Percentiles rank a stretch among this genome's conserved stretches.
Evolutionary conservation across 2,329 filamentous ascomycete species (phyloP).

Genomic region (Beauveria sp.): DNA sequence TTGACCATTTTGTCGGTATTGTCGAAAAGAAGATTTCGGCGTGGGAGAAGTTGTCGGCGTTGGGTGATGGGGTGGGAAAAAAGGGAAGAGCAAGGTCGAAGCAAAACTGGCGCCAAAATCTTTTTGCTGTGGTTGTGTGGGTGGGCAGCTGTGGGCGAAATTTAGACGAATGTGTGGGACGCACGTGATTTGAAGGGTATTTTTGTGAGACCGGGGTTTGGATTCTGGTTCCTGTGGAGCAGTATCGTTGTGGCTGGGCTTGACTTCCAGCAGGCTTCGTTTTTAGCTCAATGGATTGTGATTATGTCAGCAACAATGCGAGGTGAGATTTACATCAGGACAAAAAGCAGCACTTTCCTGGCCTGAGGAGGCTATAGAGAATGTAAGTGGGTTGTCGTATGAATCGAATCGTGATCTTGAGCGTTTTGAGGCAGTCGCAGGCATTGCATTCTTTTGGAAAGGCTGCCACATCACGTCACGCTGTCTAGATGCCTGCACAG

Average conservation of each 20-base stretch:
- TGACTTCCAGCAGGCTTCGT: too few relatives aligned
- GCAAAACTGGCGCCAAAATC: neutral
- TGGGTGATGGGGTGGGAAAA: conserved; percentile 20
- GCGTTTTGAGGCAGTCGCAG: too few relatives aligned
- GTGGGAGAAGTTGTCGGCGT: conserved; percentile 19
- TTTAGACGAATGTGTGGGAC: conserved; percentile 19
- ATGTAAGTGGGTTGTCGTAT: too few relatives aligned
- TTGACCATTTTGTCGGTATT: conserved; percentile 57
- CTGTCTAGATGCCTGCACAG: neutral
- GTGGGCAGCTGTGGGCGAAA: conserved; percentile 22
- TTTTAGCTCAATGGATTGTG: neutral
- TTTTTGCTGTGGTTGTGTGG: conserved; percentile 12
- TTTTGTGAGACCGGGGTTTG: neutral
- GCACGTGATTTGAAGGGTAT: conserved; percentile 26
- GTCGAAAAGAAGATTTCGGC: conserved; percentile 17
- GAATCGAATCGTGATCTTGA: too few relatives aligned
- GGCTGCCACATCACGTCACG: neutral
- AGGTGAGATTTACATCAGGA: too few relatives aligned
- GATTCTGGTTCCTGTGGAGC: neutral
- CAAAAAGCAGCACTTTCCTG: neutral
- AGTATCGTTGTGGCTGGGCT: too few relatives aligned
- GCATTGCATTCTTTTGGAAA: too few relatives aligned
- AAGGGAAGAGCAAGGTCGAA: conserved; percentile 5
- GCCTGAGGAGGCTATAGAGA: too few relatives aligned
- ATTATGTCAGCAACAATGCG: conserved; percentile 4